Base-by-base conservation (phyloP, 2,329 filamentous ascomycete species). In the Cephalotrichum gorgonifer region DNA sequence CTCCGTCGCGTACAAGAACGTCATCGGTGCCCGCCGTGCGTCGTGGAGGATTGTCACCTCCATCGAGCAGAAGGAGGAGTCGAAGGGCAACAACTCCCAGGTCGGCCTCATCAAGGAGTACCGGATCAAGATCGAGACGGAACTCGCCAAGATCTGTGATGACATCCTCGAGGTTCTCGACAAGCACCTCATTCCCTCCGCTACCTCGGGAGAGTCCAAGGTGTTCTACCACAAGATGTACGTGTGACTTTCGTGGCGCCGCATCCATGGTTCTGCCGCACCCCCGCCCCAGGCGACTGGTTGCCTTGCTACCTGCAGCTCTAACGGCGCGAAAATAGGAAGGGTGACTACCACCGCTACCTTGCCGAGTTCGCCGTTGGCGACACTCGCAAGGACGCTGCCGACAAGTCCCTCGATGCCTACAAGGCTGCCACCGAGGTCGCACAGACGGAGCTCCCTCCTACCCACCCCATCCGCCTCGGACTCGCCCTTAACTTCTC, bases 151-250 rank as follows among this genome's bases (percentile, higher is more conserved):
- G 79, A 93, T 97, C 76, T 96, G 91, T 76, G 86, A 95, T 68
- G 91, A 97, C 66, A 93, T 97, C 66, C 85, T 97, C 56, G 86
- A 94, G 62, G 90, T 95, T 61, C 82, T 97, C 51, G 89, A 96
- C 75, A 73, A 91, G 74, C 86, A 91, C 76, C 78, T 97, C 64
- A 96, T 97, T 63, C 87, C 88, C 61, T 93, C 87, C 62, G 91
- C 91, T 60, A 85, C 93, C 78, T 88, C 83, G 64, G 91, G 90
- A 72, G 91, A 97, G 79, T 95, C 89, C 63, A 96, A 96, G 83
- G 91, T 97, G 62, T 97, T 97, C 77, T 96, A 96, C 78, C 90
- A 97, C 86, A 97, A 97, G 85, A 97, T 97, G 89, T 94, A 71
- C 59, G 80, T 66, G 52, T 54, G 39, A 8, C 27, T n/a, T n/a